Evolutionary conservation across 371 early-diverging fungal genomes (phyloP).

Genomic region (Zychaea mexicana): DNA sequence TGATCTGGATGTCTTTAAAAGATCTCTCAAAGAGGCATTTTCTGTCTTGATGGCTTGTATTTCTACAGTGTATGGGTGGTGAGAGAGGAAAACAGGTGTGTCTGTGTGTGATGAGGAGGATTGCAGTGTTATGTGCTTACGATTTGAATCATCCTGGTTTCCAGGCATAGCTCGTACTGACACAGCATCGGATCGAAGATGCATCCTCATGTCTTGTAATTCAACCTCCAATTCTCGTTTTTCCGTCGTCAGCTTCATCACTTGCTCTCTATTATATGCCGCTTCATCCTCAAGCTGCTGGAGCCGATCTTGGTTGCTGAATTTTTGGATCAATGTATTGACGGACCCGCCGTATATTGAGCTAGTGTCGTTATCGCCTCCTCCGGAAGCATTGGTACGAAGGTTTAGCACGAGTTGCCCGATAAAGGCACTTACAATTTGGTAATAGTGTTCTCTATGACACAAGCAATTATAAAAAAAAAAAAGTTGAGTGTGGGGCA

Average conservation of each 20-base stretch:
- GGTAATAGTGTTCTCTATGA: conserved; percentile 67
- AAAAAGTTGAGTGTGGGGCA: too few relatives aligned
- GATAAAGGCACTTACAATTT: conserved; percentile 75
- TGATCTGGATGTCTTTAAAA: conserved; percentile 36
- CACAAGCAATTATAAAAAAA: conserved; percentile 69
- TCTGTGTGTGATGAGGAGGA: background rate
- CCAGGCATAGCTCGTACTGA: conserved; percentile 3
- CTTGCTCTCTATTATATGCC: conserved; percentile 5
- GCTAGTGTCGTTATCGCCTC: conserved; percentile 9
- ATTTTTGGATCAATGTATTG: conserved; percentile 61
- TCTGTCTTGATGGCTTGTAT: conserved; percentile 15
- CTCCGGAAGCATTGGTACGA: conserved; percentile 62
- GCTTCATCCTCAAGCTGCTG: conserved; percentile 38
- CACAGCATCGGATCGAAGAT: background rate
- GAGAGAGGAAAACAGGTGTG: background rate
- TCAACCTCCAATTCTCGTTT: conserved; percentile 19
- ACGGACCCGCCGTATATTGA: conserved; percentile 27
- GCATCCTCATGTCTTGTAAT: background rate
- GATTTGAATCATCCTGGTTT: conserved; percentile 8
- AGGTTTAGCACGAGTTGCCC: conserved; percentile 81
- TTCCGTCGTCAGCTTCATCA: conserved; percentile 31
- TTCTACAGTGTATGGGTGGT: background rate
- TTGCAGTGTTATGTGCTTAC: conserved; percentile 1
- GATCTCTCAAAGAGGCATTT: conserved; percentile 38
- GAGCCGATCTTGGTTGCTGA: conserved; percentile 72